A percentile compares a stretch with the other conserved stretches of the same genome.
Conservation (phyloP, 805 yeast species). For the Yarrowia yakushimensis region DNA sequence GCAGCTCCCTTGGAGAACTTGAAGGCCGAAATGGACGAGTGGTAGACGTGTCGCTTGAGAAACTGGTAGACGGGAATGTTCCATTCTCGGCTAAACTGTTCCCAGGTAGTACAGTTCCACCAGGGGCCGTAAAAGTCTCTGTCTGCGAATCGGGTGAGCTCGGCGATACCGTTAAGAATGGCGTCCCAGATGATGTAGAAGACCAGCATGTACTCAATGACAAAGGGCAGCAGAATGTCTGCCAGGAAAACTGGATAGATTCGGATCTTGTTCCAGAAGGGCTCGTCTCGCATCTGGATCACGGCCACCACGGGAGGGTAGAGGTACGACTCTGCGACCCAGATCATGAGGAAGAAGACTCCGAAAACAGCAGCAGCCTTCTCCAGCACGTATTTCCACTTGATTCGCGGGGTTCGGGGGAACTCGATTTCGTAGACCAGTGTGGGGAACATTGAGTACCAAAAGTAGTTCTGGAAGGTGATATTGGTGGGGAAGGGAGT, state of each 20-base stretch:
- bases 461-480: constrained; percentile 60
- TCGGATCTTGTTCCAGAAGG: constrained; percentile 46
- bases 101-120: constrained; percentile 97
- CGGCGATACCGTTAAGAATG: constrained; percentile 85
- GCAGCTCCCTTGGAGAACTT: constrained; percentile 64
- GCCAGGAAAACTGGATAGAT: constrained; percentile 58
- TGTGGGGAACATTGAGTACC: constrained; percentile 85
- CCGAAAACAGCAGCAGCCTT: constrained; percentile 84
- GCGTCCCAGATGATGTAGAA: constrained; percentile 96
- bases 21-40: constrained; percentile 76
- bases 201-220: constrained; percentile 67
- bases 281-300: constrained; percentile 47
- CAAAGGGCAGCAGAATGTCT: constrained; percentile 77
- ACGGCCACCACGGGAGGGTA: constrained; percentile 71
- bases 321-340: constrained; percentile 68
- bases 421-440: constrained; percentile 65
- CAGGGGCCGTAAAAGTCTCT: constrained; percentile 92
- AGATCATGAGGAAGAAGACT: constrained; percentile 74
- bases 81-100: constrained; percentile 91
- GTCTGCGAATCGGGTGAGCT: constrained; percentile 80
- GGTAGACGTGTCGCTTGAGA: constrained; percentile 88
- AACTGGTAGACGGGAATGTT: constrained; percentile 90
- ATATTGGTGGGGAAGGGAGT: constrained; percentile 70
- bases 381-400: constrained; percentile 64
- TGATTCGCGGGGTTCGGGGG: constrained; percentile 67